Percentiles rank a stretch among this genome's conserved stretches.
Conservation (phyloP, 345 rosid species). For the Brassica juncea region DNA sequence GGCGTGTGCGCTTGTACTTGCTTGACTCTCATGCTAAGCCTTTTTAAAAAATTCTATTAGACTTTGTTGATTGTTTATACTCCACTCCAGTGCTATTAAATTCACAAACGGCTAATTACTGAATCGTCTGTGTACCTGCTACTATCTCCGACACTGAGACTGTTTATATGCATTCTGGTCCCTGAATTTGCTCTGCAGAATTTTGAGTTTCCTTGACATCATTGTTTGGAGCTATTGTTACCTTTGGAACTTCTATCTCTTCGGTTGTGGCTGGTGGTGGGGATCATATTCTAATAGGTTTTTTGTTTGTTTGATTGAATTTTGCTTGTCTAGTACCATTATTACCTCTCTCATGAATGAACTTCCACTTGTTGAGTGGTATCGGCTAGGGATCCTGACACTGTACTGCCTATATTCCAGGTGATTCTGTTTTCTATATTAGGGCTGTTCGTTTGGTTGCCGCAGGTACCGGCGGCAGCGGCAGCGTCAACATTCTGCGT, state of each 20-base stretch:
- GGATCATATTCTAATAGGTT: slow-evolving; percentile 29
- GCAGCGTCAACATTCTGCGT: no score
- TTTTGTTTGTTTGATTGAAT: slow-evolving; percentile 1
- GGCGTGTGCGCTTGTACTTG: slow-evolving; percentile 29
- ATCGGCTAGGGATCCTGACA: slow-evolving; percentile 97
- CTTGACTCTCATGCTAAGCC: slow-evolving; percentile 37
- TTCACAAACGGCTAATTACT: neutral
- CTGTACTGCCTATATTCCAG: slow-evolving; percentile 94
- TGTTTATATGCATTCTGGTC: slow-evolving; percentile 35
- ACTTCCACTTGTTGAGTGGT: slow-evolving; percentile 94
- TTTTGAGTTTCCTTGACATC: slow-evolving; percentile 55
- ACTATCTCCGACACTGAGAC: slow-evolving; percentile 85
- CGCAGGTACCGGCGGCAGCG: no score
- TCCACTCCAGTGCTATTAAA: neutral
- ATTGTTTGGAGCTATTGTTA: slow-evolving; percentile 68
- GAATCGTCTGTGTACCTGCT: slow-evolving; percentile 84
- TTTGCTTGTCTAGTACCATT: slow-evolving; percentile 10
- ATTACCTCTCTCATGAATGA: slow-evolving; percentile 59
- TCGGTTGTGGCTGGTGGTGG: slow-evolving; percentile 73
- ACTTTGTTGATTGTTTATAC: slow-evolving; percentile 29
- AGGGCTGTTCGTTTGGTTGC: no score
- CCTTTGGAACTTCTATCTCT: slow-evolving; percentile 83
- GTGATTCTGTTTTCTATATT: slow-evolving; percentile 44
- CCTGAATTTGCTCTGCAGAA: neutral
- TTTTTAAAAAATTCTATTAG: slow-evolving; percentile 4